Evolutionary conservation across 208 protist species (phyloP).

Genomic region (Acanthamoeba divionensis): DNA sequence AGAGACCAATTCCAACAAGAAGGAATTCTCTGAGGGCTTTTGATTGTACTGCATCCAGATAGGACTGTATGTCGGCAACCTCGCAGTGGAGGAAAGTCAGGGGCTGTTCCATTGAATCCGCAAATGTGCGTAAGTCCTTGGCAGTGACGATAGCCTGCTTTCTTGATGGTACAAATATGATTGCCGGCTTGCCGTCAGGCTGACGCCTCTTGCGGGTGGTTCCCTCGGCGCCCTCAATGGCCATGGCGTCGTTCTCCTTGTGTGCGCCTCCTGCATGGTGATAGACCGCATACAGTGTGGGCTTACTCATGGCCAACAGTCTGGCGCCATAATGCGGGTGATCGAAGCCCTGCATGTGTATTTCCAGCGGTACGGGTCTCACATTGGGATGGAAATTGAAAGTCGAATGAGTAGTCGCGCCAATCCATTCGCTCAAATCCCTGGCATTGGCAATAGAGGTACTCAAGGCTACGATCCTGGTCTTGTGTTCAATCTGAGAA

Average conservation of each 20-base stretch:
- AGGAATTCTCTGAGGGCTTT: no score
- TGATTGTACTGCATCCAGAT: constrained; percentile 56
- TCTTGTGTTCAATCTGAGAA: not conserved
- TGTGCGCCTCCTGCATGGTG: constrained; percentile 63
- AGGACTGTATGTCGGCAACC: constrained; percentile 60
- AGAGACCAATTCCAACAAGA: no score
- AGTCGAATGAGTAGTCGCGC: constrained; percentile 56
- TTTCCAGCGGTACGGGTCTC: constrained; percentile 77
- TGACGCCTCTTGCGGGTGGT: no score
- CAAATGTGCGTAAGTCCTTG: constrained; percentile 68
- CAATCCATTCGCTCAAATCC: constrained; percentile 84
- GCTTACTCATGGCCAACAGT: constrained; percentile 81
- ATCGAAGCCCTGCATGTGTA: constrained; percentile 80
- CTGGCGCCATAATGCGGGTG: constrained; percentile 72
- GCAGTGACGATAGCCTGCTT: constrained; percentile 69
- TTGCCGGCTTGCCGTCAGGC: not conserved
- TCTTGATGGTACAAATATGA: not conserved
- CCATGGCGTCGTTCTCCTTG: not conserved
- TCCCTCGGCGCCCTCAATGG: not conserved
- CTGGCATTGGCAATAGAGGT: constrained; percentile 80
- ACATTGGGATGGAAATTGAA: constrained; percentile 86
- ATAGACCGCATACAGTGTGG: constrained; percentile 70
- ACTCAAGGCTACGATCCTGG: constrained; percentile 80
- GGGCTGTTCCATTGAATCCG: constrained; percentile 60
- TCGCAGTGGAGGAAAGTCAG: constrained; percentile 65